Base-by-base conservation (phyloP, 148 eudicot species). In the Spergularia bocconei region DNA sequence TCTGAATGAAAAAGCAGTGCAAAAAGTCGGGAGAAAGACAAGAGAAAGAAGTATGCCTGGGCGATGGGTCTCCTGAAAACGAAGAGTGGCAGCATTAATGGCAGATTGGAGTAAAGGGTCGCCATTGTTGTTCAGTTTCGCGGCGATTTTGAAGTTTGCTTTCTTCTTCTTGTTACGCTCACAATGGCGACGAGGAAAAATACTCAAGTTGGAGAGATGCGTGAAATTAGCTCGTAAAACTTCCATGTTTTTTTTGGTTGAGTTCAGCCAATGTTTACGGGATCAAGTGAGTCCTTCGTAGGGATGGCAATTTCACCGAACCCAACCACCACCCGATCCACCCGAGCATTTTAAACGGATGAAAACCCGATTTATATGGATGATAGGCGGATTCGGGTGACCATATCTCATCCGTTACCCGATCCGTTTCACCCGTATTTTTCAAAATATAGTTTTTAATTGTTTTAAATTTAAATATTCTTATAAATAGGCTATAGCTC, bases 21-120 rank as follows among this genome's bases (percentile, higher is more conserved):
- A 78, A 36, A 25, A 54, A 23, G 4, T 48, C 44, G 19, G 36
- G 13, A 44, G 23, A 56, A 44, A 5, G 13, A 7, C 4, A 59
- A 15, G 21, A 54, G 55, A 50, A n/a, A 81, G 25, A 64, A 64
- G 25, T 17, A 67, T 82, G 72, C 98, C 92, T 85, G 94, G 85
- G 67, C 88, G 86, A 75, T 62, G 81, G 61, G 92, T 83, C 81
- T 93, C 94, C 67, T 84, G 88, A 71, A 80, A 88, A 76, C 98
- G 97, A 79, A 89, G 88, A 44, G 90, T 79, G 75, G 93, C 91
- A 5, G 82, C 86, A 44, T 78, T 56, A 33, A 87, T 52, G 68
- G 94, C 89, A 29, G 87, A 48, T 73, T 70, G 75, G 73, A 85
- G 71, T 8, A 83, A 79, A n/a, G 85, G 80, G 84, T 88, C 88